phyloP scores from a whole-genome alignment of 139 green algal genomes.

The Micromonas pusilla region DNA sequence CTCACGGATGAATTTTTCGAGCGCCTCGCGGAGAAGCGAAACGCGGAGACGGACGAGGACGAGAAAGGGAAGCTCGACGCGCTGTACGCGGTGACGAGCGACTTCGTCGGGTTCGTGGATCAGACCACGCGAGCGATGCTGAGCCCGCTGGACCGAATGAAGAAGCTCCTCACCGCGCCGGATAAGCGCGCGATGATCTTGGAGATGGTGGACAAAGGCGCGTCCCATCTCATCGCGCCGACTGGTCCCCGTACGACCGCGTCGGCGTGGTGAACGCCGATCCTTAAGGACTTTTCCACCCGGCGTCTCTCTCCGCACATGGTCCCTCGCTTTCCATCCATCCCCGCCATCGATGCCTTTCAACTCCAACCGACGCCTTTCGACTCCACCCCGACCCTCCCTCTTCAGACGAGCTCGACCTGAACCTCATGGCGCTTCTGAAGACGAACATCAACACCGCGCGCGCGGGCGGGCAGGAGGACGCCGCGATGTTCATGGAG shows the following conservation, averaged over 20 bases:
- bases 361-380: too few species aligned
- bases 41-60: neutral
- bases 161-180: constrained; percentile 22
- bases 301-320: too few species aligned
- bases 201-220: constrained; percentile 22
- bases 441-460: constrained; percentile 35
- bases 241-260: too few species aligned
- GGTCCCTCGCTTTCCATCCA: too few species aligned
- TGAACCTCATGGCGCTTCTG: constrained; percentile 31
- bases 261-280: too few species aligned
- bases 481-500: constrained; percentile 33
- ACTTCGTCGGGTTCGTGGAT: constrained; percentile 27
- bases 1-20: constrained; percentile 26
- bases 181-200: constrained; percentile 36
- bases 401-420: constrained; percentile 35
- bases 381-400: too few species aligned
- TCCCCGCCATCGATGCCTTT: too few species aligned
- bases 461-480: neutral
- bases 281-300: neutral
- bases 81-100: constrained; percentile 19
- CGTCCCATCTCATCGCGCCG: neutral
- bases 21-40: neutral
- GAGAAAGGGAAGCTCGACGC: constrained; percentile 10
- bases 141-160: constrained; percentile 27
- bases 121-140: constrained; percentile 20